Evolutionary conservation across 2,329 filamentous ascomycete species (phyloP).

Genomic region (Calonectria fujianensis): DNA sequence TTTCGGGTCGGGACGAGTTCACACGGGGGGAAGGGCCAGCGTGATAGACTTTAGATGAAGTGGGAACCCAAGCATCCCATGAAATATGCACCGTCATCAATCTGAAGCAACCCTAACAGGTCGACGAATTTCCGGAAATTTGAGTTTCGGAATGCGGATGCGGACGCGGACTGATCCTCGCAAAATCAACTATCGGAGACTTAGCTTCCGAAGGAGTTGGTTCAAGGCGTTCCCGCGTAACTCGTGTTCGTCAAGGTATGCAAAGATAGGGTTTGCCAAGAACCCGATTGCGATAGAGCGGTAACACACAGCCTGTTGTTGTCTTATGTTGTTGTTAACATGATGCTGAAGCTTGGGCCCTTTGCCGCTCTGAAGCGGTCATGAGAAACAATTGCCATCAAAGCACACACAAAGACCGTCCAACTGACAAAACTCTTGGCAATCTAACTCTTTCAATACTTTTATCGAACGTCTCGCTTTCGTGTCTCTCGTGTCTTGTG

Average conservation of each 20-base stretch:
- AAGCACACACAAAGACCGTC: constrained; percentile 3
- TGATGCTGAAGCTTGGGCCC: background rate
- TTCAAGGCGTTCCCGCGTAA: background rate
- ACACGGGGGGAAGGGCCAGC: constrained; percentile 8
- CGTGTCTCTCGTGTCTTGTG: constrained; percentile 5
- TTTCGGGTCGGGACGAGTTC: constrained; percentile 22
- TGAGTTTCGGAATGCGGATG: constrained; percentile 5
- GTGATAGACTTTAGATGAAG: constrained; percentile 25
- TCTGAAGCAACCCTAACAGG: constrained; percentile 21
- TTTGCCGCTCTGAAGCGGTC: background rate
- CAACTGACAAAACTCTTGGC: background rate
- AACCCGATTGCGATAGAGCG: background rate
- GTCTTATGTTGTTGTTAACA: background rate
- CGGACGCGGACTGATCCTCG: background rate
- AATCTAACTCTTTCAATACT: background rate
- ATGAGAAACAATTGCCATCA: background rate
- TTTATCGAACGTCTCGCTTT: background rate
- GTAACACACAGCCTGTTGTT: background rate
- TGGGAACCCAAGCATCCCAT: background rate
- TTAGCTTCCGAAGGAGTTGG: background rate
- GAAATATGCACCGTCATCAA: constrained; percentile 21
- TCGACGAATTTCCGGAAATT: constrained; percentile 10
- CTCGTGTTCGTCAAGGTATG: background rate
- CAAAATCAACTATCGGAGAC: background rate
- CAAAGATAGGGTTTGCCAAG: background rate